These are phyloP conservation scores for Polytrichum formosum DNA, from an alignment of 225 moss, liverwort and hornwort species.

Conservation along the genomic window DNA sequence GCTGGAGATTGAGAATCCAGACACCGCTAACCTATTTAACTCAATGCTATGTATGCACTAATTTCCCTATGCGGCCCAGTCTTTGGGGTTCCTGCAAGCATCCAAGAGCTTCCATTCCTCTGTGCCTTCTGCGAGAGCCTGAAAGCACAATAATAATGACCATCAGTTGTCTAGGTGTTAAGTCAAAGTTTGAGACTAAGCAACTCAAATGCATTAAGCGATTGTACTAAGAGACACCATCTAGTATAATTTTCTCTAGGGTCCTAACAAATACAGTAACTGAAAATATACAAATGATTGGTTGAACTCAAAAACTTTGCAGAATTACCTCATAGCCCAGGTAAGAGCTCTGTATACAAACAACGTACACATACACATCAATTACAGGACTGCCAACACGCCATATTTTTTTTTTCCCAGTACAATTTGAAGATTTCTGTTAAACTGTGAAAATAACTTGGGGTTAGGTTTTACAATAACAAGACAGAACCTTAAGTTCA, in stretches of 20 bases:
- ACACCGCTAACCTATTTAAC: background rate
- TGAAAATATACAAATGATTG: background rate
- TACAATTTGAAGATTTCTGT: no score
- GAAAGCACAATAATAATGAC: conserved; percentile 17
- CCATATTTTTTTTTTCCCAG: no score
- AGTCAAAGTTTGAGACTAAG: background rate
- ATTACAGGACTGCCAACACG: no score
- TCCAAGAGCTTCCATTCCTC: conserved; percentile 91
- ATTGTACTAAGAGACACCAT: no score
- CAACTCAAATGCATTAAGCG: no score
- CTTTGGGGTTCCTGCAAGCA: conserved; percentile 79
- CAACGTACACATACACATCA: no score
- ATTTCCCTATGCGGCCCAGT: conserved; percentile 50
- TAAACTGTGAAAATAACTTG: no score
- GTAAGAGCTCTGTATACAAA: no score
- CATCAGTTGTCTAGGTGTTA: conserved; percentile 7
- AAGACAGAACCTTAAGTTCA: background rate
- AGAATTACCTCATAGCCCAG: no score
- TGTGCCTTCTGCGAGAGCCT: conserved; percentile 74
- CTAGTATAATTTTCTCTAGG: background rate
- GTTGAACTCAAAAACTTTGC: no score
- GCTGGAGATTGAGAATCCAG: background rate
- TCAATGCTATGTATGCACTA: background rate
- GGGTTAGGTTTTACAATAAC: no score
- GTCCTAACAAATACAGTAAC: background rate